Evolutionary conservation across 202 grass and related monocot species (phyloP).

Genomic region (Carex arenaria): DNA sequence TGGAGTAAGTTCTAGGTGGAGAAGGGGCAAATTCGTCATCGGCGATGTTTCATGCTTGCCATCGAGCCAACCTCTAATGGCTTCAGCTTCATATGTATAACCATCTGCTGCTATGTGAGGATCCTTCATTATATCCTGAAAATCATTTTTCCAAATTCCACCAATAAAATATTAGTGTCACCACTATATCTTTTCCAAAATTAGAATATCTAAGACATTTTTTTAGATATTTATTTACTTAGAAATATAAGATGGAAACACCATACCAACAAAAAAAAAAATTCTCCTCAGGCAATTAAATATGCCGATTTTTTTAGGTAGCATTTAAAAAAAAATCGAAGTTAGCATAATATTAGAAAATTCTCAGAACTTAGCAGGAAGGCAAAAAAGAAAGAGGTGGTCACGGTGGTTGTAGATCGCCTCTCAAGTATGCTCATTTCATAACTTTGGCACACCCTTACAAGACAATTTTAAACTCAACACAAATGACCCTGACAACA

Average conservation of each 20-base stretch:
- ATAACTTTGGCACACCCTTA: no score
- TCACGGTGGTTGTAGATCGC: no score
- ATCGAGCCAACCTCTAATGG: slow-evolving; percentile 37
- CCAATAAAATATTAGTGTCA: neutral
- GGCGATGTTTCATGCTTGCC: slow-evolving; percentile 32
- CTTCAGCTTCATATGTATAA: slow-evolving; percentile 56
- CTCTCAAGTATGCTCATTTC: no score
- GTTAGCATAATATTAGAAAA: no score
- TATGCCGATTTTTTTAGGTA: no score
- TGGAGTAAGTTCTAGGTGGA: slow-evolving; percentile 22
- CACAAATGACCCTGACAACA: no score
- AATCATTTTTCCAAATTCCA: neutral
- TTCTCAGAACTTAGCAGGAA: no score
- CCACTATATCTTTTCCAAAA: neutral
- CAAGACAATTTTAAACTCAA: no score
- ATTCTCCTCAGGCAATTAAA: neutral
- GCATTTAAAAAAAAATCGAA: no score
- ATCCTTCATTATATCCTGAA: slow-evolving; percentile 62
- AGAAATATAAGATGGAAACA: neutral
- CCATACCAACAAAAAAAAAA: neutral
- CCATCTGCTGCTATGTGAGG: slow-evolving; percentile 57
- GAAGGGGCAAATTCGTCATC: slow-evolving; percentile 30
- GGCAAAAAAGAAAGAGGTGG: no score
- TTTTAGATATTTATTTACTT: neutral
- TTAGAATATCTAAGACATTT: neutral